These are phyloP conservation scores for Amylocystis lapponica DNA, from an alignment of 768 basidiomycete genomes.

Conservation along the genomic window DNA sequence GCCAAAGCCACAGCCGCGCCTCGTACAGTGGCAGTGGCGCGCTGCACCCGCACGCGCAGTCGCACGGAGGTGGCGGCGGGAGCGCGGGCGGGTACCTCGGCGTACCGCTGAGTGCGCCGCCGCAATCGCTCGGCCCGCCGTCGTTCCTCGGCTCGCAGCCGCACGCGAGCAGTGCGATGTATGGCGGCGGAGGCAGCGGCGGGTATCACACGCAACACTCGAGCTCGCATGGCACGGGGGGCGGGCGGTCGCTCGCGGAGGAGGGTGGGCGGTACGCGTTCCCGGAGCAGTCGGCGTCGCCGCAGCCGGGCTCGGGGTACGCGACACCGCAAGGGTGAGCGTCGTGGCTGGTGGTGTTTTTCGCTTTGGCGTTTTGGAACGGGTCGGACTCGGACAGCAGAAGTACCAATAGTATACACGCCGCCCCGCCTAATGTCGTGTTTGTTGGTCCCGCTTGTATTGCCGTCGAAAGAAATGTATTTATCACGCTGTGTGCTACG, in stretches of 20 bases:
- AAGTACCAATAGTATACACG: no score
- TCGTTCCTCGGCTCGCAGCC: conserved; percentile 11
- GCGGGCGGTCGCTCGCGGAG: conserved; percentile 11
- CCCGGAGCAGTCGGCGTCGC: conserved; percentile 24
- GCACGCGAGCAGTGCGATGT: conserved; percentile 1
- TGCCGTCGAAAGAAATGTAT: no score
- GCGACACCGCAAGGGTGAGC: conserved; percentile 29
- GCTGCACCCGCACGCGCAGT: conserved; percentile 14
- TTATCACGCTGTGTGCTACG: no score
- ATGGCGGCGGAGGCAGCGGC: conserved; percentile 1
- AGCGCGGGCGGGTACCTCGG: conserved; percentile 14
- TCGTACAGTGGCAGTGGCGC: conserved; percentile 13
- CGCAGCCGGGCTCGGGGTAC: conserved; percentile 27
- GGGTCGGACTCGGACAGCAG: no score
- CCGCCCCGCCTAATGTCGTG: no score
- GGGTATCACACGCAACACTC: conserved; percentile 13
- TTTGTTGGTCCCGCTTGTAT: no score
- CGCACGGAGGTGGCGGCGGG: conserved; percentile 9
- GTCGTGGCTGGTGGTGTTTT: no score
- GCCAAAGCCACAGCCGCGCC: conserved; percentile 9
- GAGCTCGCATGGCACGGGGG: conserved; percentile 11
- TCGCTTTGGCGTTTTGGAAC: no score
- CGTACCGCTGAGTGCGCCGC: conserved; percentile 13
- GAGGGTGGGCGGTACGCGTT: conserved; percentile 16
- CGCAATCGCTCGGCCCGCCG: conserved; percentile 1